Percentiles rank a stretch among this genome's conserved stretches.
Evolutionary conservation across 805 yeast genomes (phyloP).

Genomic region (Cyberlindnera samutprakarnensis): DNA sequence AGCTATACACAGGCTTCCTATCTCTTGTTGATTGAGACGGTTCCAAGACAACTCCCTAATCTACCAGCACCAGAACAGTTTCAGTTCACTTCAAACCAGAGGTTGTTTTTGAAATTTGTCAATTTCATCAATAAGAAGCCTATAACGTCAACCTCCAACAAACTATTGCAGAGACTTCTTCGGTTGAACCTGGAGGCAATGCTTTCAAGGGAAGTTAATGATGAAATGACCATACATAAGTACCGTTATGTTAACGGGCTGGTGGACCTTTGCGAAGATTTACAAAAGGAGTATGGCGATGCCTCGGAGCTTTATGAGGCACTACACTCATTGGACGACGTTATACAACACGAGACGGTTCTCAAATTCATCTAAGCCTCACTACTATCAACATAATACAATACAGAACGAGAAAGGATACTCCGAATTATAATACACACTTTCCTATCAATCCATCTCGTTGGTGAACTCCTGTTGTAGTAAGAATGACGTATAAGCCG

Average conservation of each 20-base stretch:
- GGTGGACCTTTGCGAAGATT: constrained; percentile 3
- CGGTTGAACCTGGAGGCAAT: constrained; percentile 5
- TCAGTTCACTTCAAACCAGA: constrained; percentile 7
- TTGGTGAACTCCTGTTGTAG: constrained; percentile 27
- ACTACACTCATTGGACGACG: constrained; percentile 29
- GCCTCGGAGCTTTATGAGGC: constrained; percentile 1
- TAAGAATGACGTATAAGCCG: constrained; percentile 25
- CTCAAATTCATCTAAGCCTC: constrained; percentile 9
- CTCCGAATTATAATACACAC: too few species aligned
- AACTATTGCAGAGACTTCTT: constrained; percentile 5
- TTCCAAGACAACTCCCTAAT: constrained; percentile 11
- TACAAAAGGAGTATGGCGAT: constrained; percentile 3
- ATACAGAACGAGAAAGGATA: not conserved
- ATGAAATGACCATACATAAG: constrained; percentile 12
- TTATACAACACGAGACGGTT: constrained; percentile 8
- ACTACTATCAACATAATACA: not conserved
- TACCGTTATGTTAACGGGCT: constrained; percentile 11
- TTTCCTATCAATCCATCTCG: constrained; percentile 26
- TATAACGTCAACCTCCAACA: constrained; percentile 4
- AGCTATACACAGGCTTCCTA: constrained; percentile 1
- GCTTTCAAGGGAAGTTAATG: constrained; percentile 4
- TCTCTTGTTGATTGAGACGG: constrained; percentile 9
- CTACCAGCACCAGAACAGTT: not conserved
- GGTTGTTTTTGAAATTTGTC: constrained; percentile 6
- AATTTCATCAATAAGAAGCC: constrained; percentile 5